A percentile compares a stretch with the other conserved stretches of the same genome.
These are phyloP conservation scores for Cercospora nicotianae DNA, from an alignment of 2,329 filamentous ascomycete species.

Conservation along the genomic window DNA sequence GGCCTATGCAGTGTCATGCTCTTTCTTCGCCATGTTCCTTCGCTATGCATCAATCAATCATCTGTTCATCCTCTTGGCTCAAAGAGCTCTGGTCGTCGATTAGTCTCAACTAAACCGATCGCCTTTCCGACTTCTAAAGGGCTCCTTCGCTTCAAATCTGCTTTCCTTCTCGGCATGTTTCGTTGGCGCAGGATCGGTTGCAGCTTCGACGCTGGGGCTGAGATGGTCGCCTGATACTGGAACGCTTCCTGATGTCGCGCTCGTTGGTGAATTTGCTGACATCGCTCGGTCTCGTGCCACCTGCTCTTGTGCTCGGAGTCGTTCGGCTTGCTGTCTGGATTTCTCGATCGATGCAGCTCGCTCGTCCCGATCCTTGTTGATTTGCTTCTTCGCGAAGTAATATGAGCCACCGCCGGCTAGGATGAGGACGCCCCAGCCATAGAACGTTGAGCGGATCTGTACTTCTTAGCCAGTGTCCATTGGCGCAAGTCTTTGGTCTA, in stretches of 20 bases:
- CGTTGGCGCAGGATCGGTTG: conserved; percentile 76
- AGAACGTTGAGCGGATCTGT: conserved; percentile 50
- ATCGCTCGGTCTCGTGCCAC: conserved; percentile 20
- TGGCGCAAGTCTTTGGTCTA: not conserved
- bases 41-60: conserved; percentile 13
- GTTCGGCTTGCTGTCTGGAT: conserved; percentile 42
- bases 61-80: conserved; percentile 1
- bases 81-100: no score
- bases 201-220: conserved; percentile 25
- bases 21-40: not conserved
- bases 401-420: conserved; percentile 87
- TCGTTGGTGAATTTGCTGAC: conserved; percentile 32
- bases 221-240: conserved; percentile 20
- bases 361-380: conserved; percentile 82
- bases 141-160: conserved; percentile 80
- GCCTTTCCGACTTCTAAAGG: conserved; percentile 77
- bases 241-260: conserved; percentile 38
- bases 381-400: conserved; percentile 90
- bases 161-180: conserved; percentile 76
- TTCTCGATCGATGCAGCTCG: conserved; percentile 71
- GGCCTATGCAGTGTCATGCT: conserved; percentile 2
- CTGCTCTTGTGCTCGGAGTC: conserved; percentile 30
- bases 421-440: conserved; percentile 89
- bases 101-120: conserved; percentile 75
- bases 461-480: not conserved